Base-by-base conservation (phyloP, 2,329 filamentous ascomycete genomes). In the Trichoderma cornu-damae region DNA sequence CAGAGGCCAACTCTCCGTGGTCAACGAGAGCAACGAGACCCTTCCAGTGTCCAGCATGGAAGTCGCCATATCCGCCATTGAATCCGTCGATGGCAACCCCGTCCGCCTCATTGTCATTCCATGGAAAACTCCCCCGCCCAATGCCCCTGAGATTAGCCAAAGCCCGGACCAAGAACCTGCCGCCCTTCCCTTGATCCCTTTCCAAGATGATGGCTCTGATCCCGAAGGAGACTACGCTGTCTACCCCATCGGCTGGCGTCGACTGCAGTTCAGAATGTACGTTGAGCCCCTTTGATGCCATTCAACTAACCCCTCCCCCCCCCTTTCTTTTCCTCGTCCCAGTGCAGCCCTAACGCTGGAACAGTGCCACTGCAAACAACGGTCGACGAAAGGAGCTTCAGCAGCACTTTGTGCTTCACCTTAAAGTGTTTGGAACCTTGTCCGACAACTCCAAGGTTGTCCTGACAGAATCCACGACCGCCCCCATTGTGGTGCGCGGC, bases 41-140 rank as follows among this genome's bases (percentile, higher is more conserved):
- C 86, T 96, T 38, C 87, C 89, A 2, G 90, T 96, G 48, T 82
- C 84, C 61, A 88, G 80, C 61, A 89, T 93, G 71, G 92, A 97
- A 70, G 84, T 96, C 53, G 86, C 87, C 54, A 89, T 97, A 46
- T 95, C 90, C 4, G 93, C 93, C 7, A 96, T 91, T 48, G 93
- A 97, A 70, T 96, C 93, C 1, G 91, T 96, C 14, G 93, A 97
- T 70, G 90, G 90, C 32, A 93, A 96, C 65, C 77, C 89, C 0
- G 90, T 96, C 42, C 93, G 95, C 65, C 86, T 97, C 61, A 96
- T 97, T 61, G 94, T 94, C 6, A 96, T 97, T 59, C 93, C 93
- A 1, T 97, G 93, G 93, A 97, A 97, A 77, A 96, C 92, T 2
- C 92, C 91, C 1, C 89, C 88, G 26, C 89, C 89, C 50, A 89